These are phyloP conservation scores for Thalassiosira mediterranea DNA, from an alignment of 352 stramenopile genomes.

Conservation along the genomic window DNA sequence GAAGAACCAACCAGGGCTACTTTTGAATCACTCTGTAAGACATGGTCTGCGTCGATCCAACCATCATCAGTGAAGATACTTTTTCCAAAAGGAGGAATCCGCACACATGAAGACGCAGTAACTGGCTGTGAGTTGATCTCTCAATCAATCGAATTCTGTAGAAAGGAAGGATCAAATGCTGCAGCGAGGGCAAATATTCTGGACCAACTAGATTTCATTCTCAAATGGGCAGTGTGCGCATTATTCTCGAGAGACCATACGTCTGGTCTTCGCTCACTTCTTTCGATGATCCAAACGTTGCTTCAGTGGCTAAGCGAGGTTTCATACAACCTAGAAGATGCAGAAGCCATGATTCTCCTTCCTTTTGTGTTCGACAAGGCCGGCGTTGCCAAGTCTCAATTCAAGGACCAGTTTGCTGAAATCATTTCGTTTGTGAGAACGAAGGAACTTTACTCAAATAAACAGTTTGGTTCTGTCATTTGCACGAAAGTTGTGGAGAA, in stretches of 20 bases:
- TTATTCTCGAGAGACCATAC: constrained; percentile 78
- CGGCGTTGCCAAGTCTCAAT: constrained; percentile 74
- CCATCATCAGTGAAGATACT: constrained; percentile 51
- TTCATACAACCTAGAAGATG: constrained; percentile 57
- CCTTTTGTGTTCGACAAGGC: constrained; percentile 78
- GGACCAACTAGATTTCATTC: constrained; percentile 79
- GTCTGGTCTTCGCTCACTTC: constrained; percentile 67
- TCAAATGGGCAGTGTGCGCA: constrained; percentile 75
- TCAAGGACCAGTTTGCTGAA: constrained; percentile 71
- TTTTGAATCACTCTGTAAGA: constrained; percentile 65
- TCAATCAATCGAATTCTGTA: constrained; percentile 65
- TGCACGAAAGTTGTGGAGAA: constrained; percentile 77
- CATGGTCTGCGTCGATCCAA: constrained; percentile 66
- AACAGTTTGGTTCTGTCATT: constrained; percentile 67
- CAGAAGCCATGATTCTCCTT: constrained; percentile 69
- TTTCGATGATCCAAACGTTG: constrained; percentile 61
- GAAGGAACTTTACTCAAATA: constrained; percentile 54
- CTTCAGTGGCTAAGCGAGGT: constrained; percentile 64
- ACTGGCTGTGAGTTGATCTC: constrained; percentile 72
- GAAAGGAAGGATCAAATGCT: constrained; percentile 28
- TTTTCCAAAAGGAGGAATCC: constrained; percentile 73
- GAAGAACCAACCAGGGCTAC: constrained; percentile 64
- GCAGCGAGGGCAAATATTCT: constrained; percentile 48
- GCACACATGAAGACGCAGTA: constrained; percentile 78
- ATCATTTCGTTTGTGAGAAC: constrained; percentile 62